These are phyloP conservation scores for Micractinium conductrix DNA, from an alignment of 139 green algal genomes.

Conservation along the genomic window DNA sequence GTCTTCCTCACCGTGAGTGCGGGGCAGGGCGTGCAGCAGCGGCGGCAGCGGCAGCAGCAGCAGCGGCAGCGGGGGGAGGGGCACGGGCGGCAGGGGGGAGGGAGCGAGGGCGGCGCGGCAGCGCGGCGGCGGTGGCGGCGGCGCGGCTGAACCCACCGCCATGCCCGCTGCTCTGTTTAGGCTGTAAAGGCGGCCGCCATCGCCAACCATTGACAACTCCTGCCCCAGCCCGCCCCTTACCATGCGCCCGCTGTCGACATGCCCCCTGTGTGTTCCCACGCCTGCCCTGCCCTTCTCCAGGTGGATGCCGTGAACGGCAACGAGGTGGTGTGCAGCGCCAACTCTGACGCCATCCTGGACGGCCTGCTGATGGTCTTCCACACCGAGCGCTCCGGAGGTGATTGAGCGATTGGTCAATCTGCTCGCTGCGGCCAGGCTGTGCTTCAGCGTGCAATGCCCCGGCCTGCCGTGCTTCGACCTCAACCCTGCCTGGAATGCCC, in stretches of 20 bases:
- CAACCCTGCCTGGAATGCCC: not conserved
- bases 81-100: too few species aligned
- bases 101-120: too few species aligned
- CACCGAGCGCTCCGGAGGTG: constrained; percentile 69
- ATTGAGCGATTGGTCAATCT: not conserved
- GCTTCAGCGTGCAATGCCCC: too few species aligned
- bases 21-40: not conserved
- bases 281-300: constrained; percentile 26
- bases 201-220: too few species aligned
- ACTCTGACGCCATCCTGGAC: constrained; percentile 79
- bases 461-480: too few species aligned
- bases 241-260: not conserved
- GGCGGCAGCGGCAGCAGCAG: not conserved
- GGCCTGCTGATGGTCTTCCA: constrained; percentile 95
- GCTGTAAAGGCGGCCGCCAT: not conserved
- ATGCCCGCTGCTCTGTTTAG: too few species aligned
- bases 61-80: too few species aligned
- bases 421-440: not conserved
- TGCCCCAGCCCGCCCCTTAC: not conserved
- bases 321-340: constrained; percentile 80
- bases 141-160: too few species aligned
- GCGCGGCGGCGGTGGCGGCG: too few species aligned
- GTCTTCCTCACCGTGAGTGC: constrained; percentile 80
- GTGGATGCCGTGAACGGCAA: constrained; percentile 56
- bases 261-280: too few species aligned